phyloP scores from a whole-genome alignment of 192 early-diverging fungal species.

The Coemansia biformis region DNA sequence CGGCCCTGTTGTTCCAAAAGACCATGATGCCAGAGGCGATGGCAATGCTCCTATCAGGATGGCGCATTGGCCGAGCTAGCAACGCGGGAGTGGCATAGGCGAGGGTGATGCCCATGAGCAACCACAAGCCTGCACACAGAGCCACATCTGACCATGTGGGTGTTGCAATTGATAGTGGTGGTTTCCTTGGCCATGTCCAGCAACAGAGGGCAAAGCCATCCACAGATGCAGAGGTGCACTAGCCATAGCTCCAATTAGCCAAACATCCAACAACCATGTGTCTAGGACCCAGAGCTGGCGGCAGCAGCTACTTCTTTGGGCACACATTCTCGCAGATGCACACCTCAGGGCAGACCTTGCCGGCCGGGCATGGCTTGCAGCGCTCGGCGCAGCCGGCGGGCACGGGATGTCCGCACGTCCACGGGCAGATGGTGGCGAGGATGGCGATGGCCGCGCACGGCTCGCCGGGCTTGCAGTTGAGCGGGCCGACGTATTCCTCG shows the following conservation, averaged over 20 bases:
- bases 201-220: background rate
- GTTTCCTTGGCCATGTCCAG: background rate
- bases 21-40: too few relatives aligned
- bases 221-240: too few relatives aligned
- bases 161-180: too few relatives aligned
- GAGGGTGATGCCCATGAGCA: too few relatives aligned
- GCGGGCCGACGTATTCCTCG: constrained; percentile 7
- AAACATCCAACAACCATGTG: background rate
- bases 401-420: constrained; percentile 23
- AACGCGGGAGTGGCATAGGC: too few relatives aligned
- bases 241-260: constrained; percentile 1
- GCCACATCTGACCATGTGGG: too few relatives aligned
- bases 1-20: too few relatives aligned
- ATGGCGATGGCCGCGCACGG: constrained; percentile 18
- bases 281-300: too few relatives aligned
- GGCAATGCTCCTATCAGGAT: too few relatives aligned
- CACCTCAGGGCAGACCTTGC: constrained; percentile 21
- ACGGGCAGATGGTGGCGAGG: constrained; percentile 18
- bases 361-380: constrained; percentile 28
- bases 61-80: too few relatives aligned
- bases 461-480: constrained; percentile 6
- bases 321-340: constrained; percentile 40
- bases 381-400: constrained; percentile 24
- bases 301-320: too few relatives aligned
- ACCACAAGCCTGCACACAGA: too few relatives aligned